Base-by-base conservation (phyloP, 192 early-diverging fungal genomes). In the Entrophospora sp. region DNA sequence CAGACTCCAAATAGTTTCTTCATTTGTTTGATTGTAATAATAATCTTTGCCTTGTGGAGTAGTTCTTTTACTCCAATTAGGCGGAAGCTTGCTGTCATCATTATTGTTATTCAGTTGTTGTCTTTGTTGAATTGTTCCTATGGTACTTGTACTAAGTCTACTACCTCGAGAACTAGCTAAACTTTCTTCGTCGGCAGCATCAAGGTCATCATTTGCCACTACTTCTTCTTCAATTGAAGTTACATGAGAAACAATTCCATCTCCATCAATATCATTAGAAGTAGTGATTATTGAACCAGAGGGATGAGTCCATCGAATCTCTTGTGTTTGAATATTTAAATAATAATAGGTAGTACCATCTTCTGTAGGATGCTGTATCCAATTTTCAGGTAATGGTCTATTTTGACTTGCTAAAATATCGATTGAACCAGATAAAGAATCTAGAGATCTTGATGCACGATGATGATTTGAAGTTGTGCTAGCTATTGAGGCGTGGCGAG, bases 21-120 rank as follows among this genome's bases (percentile, higher is more conserved):
- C 68, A 1, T 81, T 85, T 10, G 81, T 61, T 34, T 67, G 63
- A 60, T 85, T 78, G 55, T 78, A 83, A 58, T 83, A 83, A 36
- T 83, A 84, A 3, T 77, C 59, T 9, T 67, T 67, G 8, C 78
- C 78, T 24, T 81, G 76, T 9, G 75, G 53, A 56, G 77, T 71
- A 2, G 32, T 68, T 10, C 78, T 75, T 36, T 67, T 72, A 22
- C 68, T 61, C 82, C 82, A 84, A 40, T 80, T 75, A 13, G 73
- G 71, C 16, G 83, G 79, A 13, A 82, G 66, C 30, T 37, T 6
- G 6, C 2, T 46, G 22, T 22, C 0, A 36, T 51, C 36, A 25
- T 18, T 27, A 40, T 22, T 64, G n/a, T 13, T 20, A 37, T 64
- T 62, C 18, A 3, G 60, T 62, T 28, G 60, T 13, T n/a, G 42